Evolutionary conservation across 495 filamentous ascomycete species (phyloP).

Genomic region (Sordaria brevicollis): DNA sequence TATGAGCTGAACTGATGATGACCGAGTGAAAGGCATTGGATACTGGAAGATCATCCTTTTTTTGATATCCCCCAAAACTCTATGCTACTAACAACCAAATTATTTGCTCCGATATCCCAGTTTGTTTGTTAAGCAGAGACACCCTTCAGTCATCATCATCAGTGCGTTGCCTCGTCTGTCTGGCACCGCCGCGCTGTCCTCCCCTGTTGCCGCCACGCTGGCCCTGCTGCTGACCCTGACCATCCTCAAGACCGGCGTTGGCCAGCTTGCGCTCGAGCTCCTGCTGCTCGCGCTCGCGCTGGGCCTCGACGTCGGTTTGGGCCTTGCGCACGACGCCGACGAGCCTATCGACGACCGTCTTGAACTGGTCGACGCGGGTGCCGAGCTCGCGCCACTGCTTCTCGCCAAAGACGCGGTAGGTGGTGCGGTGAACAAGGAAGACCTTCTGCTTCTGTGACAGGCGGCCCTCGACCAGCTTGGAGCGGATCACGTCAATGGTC

Average conservation of each 20-base stretch:
- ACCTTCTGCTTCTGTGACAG: slow-evolving; percentile 81
- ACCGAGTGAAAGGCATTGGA: neutral
- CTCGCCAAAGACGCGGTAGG: slow-evolving; percentile 91
- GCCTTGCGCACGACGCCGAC: slow-evolving; percentile 64
- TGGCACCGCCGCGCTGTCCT: neutral
- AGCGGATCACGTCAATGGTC: slow-evolving; percentile 96
- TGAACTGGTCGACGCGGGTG: slow-evolving; percentile 81
- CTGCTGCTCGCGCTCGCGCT: slow-evolving; percentile 49
- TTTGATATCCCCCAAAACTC: neutral
- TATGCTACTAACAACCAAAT: neutral
- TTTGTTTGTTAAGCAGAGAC: too few species aligned
- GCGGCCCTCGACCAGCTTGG: slow-evolving; percentile 88
- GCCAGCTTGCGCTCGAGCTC: slow-evolving; percentile 47
- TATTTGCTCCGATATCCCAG: neutral
- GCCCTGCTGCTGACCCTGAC: too few species aligned
- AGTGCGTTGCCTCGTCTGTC: slow-evolving; percentile 26
- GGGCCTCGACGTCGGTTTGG: slow-evolving; percentile 53
- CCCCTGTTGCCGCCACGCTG: slow-evolving; percentile 9
- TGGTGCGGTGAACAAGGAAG: slow-evolving; percentile 88
- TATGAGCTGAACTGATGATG: neutral
- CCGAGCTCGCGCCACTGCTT: slow-evolving; percentile 97
- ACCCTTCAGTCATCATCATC: slow-evolving; percentile 37
- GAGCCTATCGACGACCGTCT: slow-evolving; percentile 63
- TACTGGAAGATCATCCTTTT: neutral
- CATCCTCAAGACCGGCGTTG: slow-evolving; percentile 28